A percentile compares a stretch with the other conserved stretches of the same genome.
phyloP scores from a whole-genome alignment of 1,284 basidiomycete species.

The Cryptococcus sp. region DNA sequence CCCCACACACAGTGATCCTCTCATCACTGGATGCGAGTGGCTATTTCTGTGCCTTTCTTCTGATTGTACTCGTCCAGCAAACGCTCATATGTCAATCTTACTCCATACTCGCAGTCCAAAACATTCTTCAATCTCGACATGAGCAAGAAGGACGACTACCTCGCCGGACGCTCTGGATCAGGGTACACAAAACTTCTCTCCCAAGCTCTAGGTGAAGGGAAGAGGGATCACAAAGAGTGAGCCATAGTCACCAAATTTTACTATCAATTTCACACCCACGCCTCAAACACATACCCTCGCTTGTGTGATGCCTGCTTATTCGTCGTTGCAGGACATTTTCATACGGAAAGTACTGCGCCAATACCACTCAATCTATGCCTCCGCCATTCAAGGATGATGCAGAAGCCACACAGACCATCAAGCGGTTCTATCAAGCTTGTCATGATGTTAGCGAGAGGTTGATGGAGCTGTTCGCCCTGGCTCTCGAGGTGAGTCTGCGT shows the following conservation, averaged over 20 bases:
- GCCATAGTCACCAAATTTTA: background rate
- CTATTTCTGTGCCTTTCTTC: too few species aligned
- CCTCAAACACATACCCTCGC: too few species aligned
- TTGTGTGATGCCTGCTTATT: too few species aligned
- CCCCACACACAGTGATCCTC: too few species aligned
- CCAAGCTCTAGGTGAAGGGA: slow-evolving; percentile 26
- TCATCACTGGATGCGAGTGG: too few species aligned
- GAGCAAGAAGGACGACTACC: slow-evolving; percentile 19
- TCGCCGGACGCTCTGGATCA: slow-evolving; percentile 19
- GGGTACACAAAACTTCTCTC: slow-evolving; percentile 25
- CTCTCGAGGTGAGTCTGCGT: slow-evolving; percentile 16
- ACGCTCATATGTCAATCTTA: background rate
- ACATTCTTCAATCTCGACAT: slow-evolving; percentile 19
- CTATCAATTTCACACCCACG: background rate
- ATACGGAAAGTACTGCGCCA: slow-evolving; percentile 24
- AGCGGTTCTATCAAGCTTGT: slow-evolving; percentile 24
- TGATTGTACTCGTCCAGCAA: too few species aligned
- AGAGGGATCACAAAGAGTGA: slow-evolving; percentile 30
- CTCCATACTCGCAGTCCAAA: slow-evolving; percentile 9
- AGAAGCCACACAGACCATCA: slow-evolving; percentile 7
- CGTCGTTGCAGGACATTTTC: slow-evolving; percentile 17
- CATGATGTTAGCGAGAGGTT: slow-evolving; percentile 22
- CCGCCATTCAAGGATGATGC: slow-evolving; percentile 15
- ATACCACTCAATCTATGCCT: slow-evolving; percentile 16
- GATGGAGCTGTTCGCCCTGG: slow-evolving; percentile 27